phyloP scores from a whole-genome alignment of 164 flowering plant species.

The Liquidambar formosana region DNA sequence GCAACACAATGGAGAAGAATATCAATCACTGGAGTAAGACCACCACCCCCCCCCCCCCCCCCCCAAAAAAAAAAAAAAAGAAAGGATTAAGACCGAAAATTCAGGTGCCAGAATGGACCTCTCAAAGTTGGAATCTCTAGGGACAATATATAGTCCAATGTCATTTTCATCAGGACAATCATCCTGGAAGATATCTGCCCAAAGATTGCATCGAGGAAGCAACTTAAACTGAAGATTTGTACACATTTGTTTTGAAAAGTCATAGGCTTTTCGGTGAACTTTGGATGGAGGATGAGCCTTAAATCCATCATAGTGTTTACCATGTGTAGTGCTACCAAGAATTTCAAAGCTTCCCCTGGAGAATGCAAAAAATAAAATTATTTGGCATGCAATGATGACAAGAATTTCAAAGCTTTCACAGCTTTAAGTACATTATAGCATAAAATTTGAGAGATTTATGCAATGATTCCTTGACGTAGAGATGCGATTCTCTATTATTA shows the following conservation, averaged over 20 bases:
- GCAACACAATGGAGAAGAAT: not conserved
- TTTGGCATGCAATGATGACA: too few species aligned
- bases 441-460: too few species aligned
- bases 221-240: slow-evolving; percentile 25
- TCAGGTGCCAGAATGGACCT: slow-evolving; percentile 20
- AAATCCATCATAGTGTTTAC: slow-evolving; percentile 18
- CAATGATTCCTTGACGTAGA: too few species aligned
- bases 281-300: slow-evolving; percentile 30
- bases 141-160: slow-evolving; percentile 35
- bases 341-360: slow-evolving; percentile 37
- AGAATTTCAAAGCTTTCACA: not conserved
- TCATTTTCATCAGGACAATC: slow-evolving; percentile 22
- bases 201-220: slow-evolving; percentile 16
- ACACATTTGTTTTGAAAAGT: slow-evolving; percentile 30
- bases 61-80: too few species aligned
- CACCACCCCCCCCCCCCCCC: too few species aligned
- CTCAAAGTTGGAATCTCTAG: slow-evolving; percentile 15
- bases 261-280: slow-evolving; percentile 28
- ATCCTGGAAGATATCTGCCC: slow-evolving; percentile 27
- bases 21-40: not conserved
- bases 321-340: not conserved
- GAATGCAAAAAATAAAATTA: not conserved
- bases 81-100: not conserved
- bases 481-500: too few species aligned
- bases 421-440: not conserved